Evolutionary conservation across 345 rosid genomes (phyloP).

Genomic region (Murraya koenigii): DNA sequence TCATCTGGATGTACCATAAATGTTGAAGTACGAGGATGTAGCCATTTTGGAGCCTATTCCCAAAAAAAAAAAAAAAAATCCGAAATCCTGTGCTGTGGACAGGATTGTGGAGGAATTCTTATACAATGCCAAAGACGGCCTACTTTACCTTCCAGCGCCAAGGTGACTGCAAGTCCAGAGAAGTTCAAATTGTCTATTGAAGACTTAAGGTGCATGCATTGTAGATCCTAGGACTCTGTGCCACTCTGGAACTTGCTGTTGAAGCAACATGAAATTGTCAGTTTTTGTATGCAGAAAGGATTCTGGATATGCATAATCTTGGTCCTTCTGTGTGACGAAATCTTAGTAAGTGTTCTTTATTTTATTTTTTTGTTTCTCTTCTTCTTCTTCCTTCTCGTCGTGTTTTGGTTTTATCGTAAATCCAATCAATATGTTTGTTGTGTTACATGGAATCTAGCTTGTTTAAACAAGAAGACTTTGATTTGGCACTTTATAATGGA

Average conservation of each 20-base stretch:
- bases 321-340: not conserved
- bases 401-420: not conserved
- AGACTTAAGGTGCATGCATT: not conserved
- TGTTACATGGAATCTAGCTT: not conserved
- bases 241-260: not conserved
- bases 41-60: conserved; percentile 15
- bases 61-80: not conserved
- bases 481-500: too few relatives aligned
- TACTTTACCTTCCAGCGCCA: conserved; percentile 13
- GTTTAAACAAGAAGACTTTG: not conserved
- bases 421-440: not conserved
- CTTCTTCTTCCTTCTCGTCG: too few relatives aligned
- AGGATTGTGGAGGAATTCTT: not conserved
- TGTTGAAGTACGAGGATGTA: conserved; percentile 8
- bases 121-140: not conserved
- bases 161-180: conserved; percentile 6
- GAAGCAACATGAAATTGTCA: not conserved
- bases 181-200: not conserved
- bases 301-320: not conserved
- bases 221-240: not conserved
- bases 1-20: not conserved
- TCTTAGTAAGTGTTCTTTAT: too few relatives aligned
- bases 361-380: too few relatives aligned
- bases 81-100: not conserved
- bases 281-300: not conserved